These are phyloP conservation scores for Starmerella sirachaensis DNA, from an alignment of 805 yeast genomes.

Conservation along the genomic window DNA sequence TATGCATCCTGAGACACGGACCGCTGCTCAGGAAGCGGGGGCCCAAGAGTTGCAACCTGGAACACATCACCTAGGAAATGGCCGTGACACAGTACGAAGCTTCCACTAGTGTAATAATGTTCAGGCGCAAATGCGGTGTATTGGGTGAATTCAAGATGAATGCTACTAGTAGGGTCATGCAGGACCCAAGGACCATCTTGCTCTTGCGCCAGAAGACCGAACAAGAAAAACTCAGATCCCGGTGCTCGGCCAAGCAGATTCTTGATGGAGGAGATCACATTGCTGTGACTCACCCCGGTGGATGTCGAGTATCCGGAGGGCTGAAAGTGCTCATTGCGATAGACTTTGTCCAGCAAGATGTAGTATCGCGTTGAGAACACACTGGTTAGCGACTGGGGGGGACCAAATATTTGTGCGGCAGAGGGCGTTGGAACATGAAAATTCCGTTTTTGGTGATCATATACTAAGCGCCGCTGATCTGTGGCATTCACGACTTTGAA, in stretches of 20 bases:
- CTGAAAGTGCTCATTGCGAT: constrained; percentile 67
- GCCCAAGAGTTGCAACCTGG: constrained; percentile 63
- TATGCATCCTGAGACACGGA: constrained; percentile 52
- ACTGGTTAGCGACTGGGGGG: constrained; percentile 18
- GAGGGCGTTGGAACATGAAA: constrained; percentile 31
- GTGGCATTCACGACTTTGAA: constrained; percentile 54
- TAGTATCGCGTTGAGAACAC: constrained; percentile 40
- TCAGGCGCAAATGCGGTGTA: constrained; percentile 53
- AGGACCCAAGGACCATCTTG: constrained; percentile 48
- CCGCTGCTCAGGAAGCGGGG: constrained; percentile 80
- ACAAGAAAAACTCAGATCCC: constrained; percentile 48
- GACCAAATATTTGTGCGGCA: constrained; percentile 8
- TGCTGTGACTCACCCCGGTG: constrained; percentile 3
- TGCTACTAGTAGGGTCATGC: constrained; percentile 69
- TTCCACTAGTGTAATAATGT: constrained; percentile 57
- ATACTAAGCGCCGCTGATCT: constrained; percentile 32
- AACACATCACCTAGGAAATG: constrained; percentile 52
- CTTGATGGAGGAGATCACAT: constrained; percentile 56
- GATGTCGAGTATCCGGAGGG: constrained; percentile 13
- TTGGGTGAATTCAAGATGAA: constrained; percentile 45
- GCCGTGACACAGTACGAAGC: constrained; percentile 74
- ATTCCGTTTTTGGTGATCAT: constrained; percentile 38
- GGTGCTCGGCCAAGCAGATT: constrained; percentile 81
- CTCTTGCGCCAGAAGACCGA: constrained; percentile 51
- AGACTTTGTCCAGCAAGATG: constrained; percentile 54